A percentile compares a stretch with the other conserved stretches of the same genome.
Conservation (phyloP, 208 protist species). For the Crithidia fasciculata region DNA sequence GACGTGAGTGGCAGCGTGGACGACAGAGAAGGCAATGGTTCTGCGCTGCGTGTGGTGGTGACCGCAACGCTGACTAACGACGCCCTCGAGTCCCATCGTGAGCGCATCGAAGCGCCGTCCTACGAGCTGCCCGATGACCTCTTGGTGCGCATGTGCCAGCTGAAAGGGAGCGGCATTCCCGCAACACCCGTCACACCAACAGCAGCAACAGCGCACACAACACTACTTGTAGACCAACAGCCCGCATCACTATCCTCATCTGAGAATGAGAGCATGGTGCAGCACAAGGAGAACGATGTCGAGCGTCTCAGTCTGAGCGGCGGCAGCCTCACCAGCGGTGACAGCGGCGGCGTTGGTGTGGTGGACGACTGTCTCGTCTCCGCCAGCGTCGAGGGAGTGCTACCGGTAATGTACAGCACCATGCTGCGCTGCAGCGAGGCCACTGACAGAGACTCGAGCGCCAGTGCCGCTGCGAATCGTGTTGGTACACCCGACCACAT, state of each 20-base stretch:
- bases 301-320: not conserved
- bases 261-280: too few species aligned
- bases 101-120: slow-evolving; percentile 1
- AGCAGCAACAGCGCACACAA: not conserved
- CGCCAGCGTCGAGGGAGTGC: not conserved
- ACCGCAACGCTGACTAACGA: slow-evolving; percentile 1
- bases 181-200: not conserved
- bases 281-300: not conserved
- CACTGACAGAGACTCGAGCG: not conserved
- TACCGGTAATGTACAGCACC: slow-evolving; percentile 5
- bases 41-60: not conserved
- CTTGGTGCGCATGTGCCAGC: not conserved
- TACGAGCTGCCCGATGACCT: slow-evolving; percentile 5
- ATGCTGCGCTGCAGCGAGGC: not conserved
- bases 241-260: too few species aligned
- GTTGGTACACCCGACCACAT: not conserved
- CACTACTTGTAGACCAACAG: too few species aligned
- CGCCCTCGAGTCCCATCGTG: slow-evolving; percentile 1
- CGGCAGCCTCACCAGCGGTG: not conserved
- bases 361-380: not conserved
- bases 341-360: not conserved
- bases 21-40: not conserved
- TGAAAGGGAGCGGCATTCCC: not conserved
- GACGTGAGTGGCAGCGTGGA: not conserved
- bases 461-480: not conserved